A percentile compares a stretch with the other conserved stretches of the same genome.
Conservation (phyloP, 305 asterid species). For the Fraxinus paxiana region DNA sequence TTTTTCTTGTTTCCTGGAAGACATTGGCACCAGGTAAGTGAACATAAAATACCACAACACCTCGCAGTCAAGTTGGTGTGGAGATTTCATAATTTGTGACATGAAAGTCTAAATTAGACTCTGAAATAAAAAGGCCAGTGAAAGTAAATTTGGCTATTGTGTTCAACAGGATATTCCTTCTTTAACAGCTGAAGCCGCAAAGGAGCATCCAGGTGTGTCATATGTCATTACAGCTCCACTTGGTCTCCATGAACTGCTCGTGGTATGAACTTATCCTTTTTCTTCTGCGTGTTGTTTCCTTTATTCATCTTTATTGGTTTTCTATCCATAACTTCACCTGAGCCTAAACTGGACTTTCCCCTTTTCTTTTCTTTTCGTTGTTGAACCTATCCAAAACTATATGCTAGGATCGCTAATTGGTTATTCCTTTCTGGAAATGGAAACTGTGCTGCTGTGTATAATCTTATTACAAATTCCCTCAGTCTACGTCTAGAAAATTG, state of each 20-base stretch:
- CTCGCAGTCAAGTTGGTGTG: background rate
- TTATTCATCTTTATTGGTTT: background rate
- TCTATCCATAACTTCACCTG: background rate
- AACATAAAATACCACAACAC: background rate
- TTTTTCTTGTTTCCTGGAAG: conserved; percentile 95
- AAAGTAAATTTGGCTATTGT: conserved; percentile 11
- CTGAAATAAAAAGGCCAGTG: background rate
- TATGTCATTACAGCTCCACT: conserved; percentile 85
- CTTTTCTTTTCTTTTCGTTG: background rate
- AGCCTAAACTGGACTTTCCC: background rate
- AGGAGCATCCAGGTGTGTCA: conserved; percentile 78
- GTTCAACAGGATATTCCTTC: conserved; percentile 77
- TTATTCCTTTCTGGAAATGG: background rate
- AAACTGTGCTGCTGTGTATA: background rate
- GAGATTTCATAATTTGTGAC: background rate
- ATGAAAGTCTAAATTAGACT: background rate
- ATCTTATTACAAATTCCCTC: background rate
- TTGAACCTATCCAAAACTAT: background rate
- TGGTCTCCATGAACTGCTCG: conserved; percentile 76
- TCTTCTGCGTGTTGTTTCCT: background rate
- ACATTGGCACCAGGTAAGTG: conserved; percentile 79
- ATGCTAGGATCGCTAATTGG: background rate
- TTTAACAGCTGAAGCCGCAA: conserved; percentile 92
- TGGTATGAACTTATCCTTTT: conserved; percentile 44
- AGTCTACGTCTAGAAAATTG: background rate